Evolutionary conservation across 345 rosid species (phyloP), one percentile per base, ranked within the genome.

Genomic region (Eucalyptus paniculata): DNA sequence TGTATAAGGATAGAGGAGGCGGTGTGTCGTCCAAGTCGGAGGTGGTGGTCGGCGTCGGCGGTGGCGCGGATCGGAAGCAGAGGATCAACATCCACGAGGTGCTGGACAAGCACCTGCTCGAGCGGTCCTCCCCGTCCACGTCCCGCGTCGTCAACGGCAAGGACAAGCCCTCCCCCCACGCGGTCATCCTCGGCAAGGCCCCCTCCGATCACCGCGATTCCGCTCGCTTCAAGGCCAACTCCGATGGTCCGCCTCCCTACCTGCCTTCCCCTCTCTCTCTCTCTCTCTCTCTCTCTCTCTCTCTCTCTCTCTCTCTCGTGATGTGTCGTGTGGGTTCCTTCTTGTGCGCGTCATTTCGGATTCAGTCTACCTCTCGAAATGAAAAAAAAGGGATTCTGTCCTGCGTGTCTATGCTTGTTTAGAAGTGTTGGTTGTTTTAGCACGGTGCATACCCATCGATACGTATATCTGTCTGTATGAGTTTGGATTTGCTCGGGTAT

Each of bases 91-190:
- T 95, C 93, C 95, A 93, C 90, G 98, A 96, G 65, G 92, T 94
- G 44, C 94, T 95, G 26, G 97, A 96, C 88, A 94, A 93, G 93
- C 97, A 94, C 85, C 85, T 77, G 83, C 94, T 95, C 77, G 95
- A 95, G 87, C 96, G 97, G 45, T 94, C 99, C 77, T 94, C 99
- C 50, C 95, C 97, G 6, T 97, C 99, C 87, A 94, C 97, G 56
- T 97, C 98, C 72, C 93, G 95, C 56, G 86, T 86, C 50, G 87
- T 90, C 92, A 92, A 95, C 94, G 98, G 95, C 51, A 95, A 95
- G 91, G 97, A 95, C 44, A 94, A 92, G 94, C 85, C 94, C 34
- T 86, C 94, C 28, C 85, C 94, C 8, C 81, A 87, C 89, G 92
- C 96, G 30, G 91, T 91, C 28, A 90, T 91, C 82, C 88, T 91